These are phyloP conservation scores for Trichoderma gamsii DNA, from an alignment of 495 filamentous ascomycete species.

Conservation along the genomic window DNA sequence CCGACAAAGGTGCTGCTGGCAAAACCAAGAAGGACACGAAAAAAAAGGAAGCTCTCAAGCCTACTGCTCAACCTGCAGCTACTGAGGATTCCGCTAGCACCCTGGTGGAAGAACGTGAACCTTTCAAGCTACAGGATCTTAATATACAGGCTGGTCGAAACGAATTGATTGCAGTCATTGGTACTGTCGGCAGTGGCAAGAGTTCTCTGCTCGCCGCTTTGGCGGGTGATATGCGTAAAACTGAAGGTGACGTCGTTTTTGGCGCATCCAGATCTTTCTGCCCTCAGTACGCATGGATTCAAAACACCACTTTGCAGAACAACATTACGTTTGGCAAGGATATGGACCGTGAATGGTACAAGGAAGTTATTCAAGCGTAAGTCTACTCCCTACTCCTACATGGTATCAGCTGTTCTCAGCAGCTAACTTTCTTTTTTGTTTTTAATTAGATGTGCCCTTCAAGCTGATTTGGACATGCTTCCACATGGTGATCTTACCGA, in stretches of 20 bases:
- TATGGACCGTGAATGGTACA: constrained; percentile 59
- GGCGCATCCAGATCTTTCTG: constrained; percentile 82
- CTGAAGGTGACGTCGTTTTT: constrained; percentile 62
- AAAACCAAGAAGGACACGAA: constrained; percentile 35
- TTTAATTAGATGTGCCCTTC: constrained; percentile 59
- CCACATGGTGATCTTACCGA: constrained; percentile 66
- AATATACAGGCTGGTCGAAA: constrained; percentile 68
- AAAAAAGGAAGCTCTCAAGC: constrained; percentile 34
- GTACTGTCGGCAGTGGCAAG: constrained; percentile 86
- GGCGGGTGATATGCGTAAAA: constrained; percentile 89
- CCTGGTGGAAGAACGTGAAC: constrained; percentile 52
- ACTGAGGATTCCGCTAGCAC: constrained; percentile 48
- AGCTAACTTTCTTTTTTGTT: constrained; percentile 28
- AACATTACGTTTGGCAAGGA: constrained; percentile 91
- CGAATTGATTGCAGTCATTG: constrained; percentile 87
- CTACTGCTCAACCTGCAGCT: constrained; percentile 24
- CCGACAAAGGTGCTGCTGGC: constrained; percentile 36
- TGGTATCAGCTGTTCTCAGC: neutral
- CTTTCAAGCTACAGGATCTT: constrained; percentile 75
- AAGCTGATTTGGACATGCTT: constrained; percentile 69
- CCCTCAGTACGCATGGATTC: constrained; percentile 96
- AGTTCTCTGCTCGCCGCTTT: constrained; percentile 83
- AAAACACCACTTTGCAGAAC: constrained; percentile 76
- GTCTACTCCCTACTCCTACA: constrained; percentile 17
- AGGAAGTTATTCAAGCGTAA: constrained; percentile 48